Base-by-base conservation (phyloP, 768 basidiomycete species). In the Cystobasidium tubakii region DNA sequence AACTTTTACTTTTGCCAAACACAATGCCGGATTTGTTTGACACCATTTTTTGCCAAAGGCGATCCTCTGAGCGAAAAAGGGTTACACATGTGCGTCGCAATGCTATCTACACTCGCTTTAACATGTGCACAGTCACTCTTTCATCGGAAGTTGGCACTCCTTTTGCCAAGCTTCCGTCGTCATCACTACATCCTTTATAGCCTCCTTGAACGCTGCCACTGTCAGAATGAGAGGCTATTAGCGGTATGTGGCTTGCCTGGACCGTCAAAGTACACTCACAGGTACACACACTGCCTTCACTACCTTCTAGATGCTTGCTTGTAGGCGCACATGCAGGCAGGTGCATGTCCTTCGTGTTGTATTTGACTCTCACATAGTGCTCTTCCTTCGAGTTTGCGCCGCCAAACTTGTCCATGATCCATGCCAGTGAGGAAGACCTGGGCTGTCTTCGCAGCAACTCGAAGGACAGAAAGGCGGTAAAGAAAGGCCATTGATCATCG, bases 401-500 rank as follows among this genome's bases (percentile, higher is more conserved):
- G 10, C 29, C 19, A 21, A 31, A 3, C 15, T n/a, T 36, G 33
- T 65, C 34, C 33, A 34, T 42, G 3, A 39, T 33, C 31, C 60
- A 39, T 10, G 12, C 31, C 9, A 39, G 36, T 3, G 31, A 15
- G 4, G 36, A 39, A 62, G 60, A 39, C 4, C 17, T 19, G 2
- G 9, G 21, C 25, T 55, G 23, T 55, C 60, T 31, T 29, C 55
- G 53, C 29, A 74, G 43, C 27, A 74, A 39, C 66, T 74, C 66
- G 44, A 74, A 71, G 7, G 66, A 67, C 1, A 74, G 23, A 50
- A 53, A 70, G 12, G 66, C 66, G 12, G 74, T 74, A 46, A 74
- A 74, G 44, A 23, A 46, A 25, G 74, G 74, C 74, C 74, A 74
- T 19, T 55, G 46, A 21, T 75, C 60, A 64, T 76, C 77, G 21